These are phyloP conservation scores for Lasiosphaeria ovina DNA, from an alignment of 495 filamentous ascomycete genomes.

Conservation along the genomic window DNA sequence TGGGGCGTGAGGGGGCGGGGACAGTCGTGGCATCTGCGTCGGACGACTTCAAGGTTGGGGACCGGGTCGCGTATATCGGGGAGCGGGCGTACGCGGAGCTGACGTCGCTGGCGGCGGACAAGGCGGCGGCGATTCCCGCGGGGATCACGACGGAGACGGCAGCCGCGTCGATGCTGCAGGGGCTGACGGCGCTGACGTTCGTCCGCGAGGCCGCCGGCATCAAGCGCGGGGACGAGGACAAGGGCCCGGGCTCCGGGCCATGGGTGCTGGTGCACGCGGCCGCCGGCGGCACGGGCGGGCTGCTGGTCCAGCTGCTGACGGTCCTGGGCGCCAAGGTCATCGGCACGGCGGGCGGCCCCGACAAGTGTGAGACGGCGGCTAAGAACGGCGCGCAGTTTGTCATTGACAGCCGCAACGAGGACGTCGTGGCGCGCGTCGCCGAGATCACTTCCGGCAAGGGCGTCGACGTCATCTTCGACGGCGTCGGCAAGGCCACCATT, in stretches of 20 bases:
- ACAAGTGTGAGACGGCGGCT: constrained; percentile 70
- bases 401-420: constrained; percentile 68
- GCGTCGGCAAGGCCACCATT: constrained; percentile 85
- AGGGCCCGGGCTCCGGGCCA: constrained; percentile 50
- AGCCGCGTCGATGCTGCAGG: constrained; percentile 73
- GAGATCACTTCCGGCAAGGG: constrained; percentile 71
- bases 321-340: constrained; percentile 76
- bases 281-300: constrained; percentile 80
- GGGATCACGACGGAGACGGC: constrained; percentile 59
- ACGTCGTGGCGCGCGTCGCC: constrained; percentile 62
- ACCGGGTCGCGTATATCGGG: constrained; percentile 65
- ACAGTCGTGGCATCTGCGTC: constrained; percentile 40
- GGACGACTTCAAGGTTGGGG: constrained; percentile 56
- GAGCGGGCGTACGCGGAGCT: constrained; percentile 71
- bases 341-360: constrained; percentile 72
- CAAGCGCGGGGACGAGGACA: constrained; percentile 35
- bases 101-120: constrained; percentile 56
- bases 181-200: constrained; percentile 80
- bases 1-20: constrained; percentile 76
- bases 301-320: constrained; percentile 73
- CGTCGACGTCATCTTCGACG: constrained; percentile 81
- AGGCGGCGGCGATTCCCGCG: constrained; percentile 63
- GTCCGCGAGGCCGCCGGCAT: constrained; percentile 75
- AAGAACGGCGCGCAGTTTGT: constrained; percentile 67
- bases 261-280: constrained; percentile 90